A percentile compares a stretch with the other conserved stretches of the same genome.
Evolutionary conservation across 768 basidiomycete genomes (phyloP).

Genomic region (Boletus barrowsii): DNA sequence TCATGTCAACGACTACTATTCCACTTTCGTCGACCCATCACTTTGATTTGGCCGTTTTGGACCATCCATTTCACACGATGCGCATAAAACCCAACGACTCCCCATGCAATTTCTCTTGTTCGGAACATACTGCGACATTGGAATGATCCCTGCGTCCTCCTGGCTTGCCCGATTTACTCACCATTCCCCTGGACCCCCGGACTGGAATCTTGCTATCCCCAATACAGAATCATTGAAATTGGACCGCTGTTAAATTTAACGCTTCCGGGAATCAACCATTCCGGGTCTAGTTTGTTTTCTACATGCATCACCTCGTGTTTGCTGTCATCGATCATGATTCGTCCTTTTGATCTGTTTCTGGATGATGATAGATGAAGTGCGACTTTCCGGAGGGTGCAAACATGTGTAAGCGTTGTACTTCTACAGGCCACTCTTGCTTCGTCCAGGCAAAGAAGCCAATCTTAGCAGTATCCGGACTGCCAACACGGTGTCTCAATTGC

Average conservation of each 20-base stretch:
- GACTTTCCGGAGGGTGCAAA: slow-evolving; percentile 70
- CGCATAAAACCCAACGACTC: not conserved
- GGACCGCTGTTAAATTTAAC: too few relatives aligned
- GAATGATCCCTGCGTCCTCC: slow-evolving; percentile 1
- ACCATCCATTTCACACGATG: not conserved
- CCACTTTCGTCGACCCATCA: slow-evolving; percentile 7
- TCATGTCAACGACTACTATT: slow-evolving; percentile 15
- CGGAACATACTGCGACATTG: slow-evolving; percentile 13
- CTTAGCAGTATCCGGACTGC: slow-evolving; percentile 39
- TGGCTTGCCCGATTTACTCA: slow-evolving; percentile 1
- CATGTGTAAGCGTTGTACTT: slow-evolving; percentile 75
- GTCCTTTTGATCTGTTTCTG: slow-evolving; percentile 9
- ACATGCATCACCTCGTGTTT: too few relatives aligned
- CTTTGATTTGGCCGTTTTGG: not conserved
- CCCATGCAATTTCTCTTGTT: slow-evolving; percentile 6
- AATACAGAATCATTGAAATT: slow-evolving; percentile 12
- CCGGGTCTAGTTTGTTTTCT: too few relatives aligned
- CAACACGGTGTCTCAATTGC: slow-evolving; percentile 29
- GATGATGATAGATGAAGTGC: slow-evolving; percentile 71
- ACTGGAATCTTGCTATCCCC: slow-evolving; percentile 2
- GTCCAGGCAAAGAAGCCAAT: slow-evolving; percentile 84
- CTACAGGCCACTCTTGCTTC: slow-evolving; percentile 72
- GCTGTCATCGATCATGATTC: too few relatives aligned
- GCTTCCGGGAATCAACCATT: too few relatives aligned
- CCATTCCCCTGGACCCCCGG: slow-evolving; percentile 5